Conservation (phyloP, 1,139 yeast species). For the Yamadazyma songkhlaensis region DNA sequence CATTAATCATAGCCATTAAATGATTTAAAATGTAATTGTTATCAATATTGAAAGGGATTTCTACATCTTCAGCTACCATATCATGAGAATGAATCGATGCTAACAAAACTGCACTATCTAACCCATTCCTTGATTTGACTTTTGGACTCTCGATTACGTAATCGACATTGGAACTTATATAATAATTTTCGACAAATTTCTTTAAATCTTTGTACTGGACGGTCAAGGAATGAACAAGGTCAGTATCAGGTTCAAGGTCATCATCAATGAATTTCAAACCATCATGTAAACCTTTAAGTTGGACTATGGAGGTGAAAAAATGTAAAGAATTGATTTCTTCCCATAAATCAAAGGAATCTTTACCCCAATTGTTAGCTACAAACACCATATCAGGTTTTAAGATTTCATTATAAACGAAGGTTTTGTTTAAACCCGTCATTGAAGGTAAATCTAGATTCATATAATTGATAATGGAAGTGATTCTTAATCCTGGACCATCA, state of each 20-base stretch:
- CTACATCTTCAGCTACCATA: slow-evolving; percentile 17
- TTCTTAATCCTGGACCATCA: slow-evolving; percentile 90
- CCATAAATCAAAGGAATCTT: slow-evolving; percentile 83
- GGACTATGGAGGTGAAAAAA: slow-evolving; percentile 75
- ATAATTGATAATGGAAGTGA: slow-evolving; percentile 61
- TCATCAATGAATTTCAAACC: slow-evolving; percentile 49
- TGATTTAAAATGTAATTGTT: slow-evolving; percentile 58
- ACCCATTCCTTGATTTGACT: slow-evolving; percentile 55
- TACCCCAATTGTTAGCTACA: slow-evolving; percentile 60
- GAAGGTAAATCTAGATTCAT: slow-evolving; percentile 20
- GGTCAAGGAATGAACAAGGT: slow-evolving; percentile 23
- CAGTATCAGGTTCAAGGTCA: slow-evolving; percentile 19
- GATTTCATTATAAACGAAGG: slow-evolving; percentile 47
- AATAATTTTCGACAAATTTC: slow-evolving; percentile 35
- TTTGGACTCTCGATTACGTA: slow-evolving; percentile 71
- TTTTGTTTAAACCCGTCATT: slow-evolving; percentile 15
- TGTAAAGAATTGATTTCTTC: slow-evolving; percentile 79
- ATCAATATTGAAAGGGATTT: slow-evolving; percentile 58
- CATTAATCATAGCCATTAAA: slow-evolving; percentile 52
- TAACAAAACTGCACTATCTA: slow-evolving; percentile 76
- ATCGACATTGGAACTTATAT: slow-evolving; percentile 38
- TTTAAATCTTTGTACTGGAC: slow-evolving; percentile 31
- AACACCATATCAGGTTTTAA: slow-evolving; percentile 72
- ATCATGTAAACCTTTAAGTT: slow-evolving; percentile 61
- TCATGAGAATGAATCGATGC: slow-evolving; percentile 69